Conservation (phyloP, 306 rosid species). For the Hylodesmum podocarpum region DNA sequence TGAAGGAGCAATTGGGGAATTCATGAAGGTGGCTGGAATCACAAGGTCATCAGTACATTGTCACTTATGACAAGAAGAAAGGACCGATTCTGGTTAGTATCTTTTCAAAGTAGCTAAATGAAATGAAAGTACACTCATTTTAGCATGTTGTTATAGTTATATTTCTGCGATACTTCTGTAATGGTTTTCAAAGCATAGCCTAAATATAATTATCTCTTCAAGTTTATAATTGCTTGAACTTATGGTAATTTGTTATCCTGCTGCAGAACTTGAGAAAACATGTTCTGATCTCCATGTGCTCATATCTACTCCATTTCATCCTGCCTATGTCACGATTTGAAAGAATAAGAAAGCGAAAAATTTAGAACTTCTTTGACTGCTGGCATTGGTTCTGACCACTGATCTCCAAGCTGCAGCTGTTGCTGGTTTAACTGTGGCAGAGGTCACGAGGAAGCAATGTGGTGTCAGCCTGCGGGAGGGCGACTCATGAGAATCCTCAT, state of each 20-base stretch:
- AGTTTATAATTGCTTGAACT: constrained; percentile 20
- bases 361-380: constrained; percentile 84
- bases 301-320: constrained; percentile 94
- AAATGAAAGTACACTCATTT: no score
- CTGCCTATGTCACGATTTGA: constrained; percentile 95
- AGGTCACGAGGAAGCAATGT: constrained; percentile 92
- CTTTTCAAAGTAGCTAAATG: no score
- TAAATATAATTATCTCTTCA: no score
- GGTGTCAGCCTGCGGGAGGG: constrained; percentile 96
- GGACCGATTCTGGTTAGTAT: constrained; percentile 69
- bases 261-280: constrained; percentile 84
- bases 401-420: constrained; percentile 94
- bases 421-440: constrained; percentile 93
- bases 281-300: constrained; percentile 86
- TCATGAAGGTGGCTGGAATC: constrained; percentile 92
- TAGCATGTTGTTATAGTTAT: no score
- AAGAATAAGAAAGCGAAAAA: constrained; percentile 92
- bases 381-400: constrained; percentile 90
- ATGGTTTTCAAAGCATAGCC: no score
- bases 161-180: no score
- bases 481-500: constrained; percentile 90
- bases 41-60: constrained; percentile 84
- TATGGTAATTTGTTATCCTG: neutral
- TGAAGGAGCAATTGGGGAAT: constrained; percentile 87
- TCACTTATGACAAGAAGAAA: constrained; percentile 96